Evolutionary conservation across 1,284 basidiomycete species (phyloP), one percentile per base, ranked within the genome.

Genomic region (Apiotrichum mycotoxinovorans): DNA sequence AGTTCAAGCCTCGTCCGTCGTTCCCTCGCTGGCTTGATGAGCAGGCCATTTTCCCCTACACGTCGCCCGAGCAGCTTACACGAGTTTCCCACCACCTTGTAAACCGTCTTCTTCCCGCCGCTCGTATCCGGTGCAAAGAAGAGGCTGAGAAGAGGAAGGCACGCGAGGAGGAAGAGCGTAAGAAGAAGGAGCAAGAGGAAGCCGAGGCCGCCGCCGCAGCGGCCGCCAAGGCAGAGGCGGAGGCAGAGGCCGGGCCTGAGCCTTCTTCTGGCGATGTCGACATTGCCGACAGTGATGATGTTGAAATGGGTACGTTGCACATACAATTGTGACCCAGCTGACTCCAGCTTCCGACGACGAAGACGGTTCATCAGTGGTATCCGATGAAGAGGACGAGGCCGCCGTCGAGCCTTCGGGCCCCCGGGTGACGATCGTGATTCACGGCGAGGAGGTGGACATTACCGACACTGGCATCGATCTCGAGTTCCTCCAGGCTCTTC

Each of bases 381-480:
- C 46, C 3, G 43, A 38, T 5, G 42, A 46, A 11, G 54, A 35
- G 41, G 54, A 44, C 7, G 53, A 58, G 27, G 56, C 55, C 18
- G 63, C 50, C 22, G 51, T 35, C 41, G 50, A 40, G 52, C 11
- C 23, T 34, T 9, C 34, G n/a, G 48, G 49, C 2, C 42, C 48
- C 33, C 81, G 93, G 40, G 81, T 94, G 15, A 90, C 88, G 2
- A 88, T 98, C 68, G 83, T 83, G 75, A 90, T 98, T 57, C 88
- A 94, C 73, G 96, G 95, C 48, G 88, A 85, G 61, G 83, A 87
- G n/a, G 90, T 98, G 30, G 96, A 99, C 73, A 98, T 99, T 70
- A 98, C 96, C 11, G 93, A 98, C 69, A 95, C 93, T 17, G 96
- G 96, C 10, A 98, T 99, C 69, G 96, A 98, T 73, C 92, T 94